Conservation (phyloP, 345 rosid species). For the Citrus unshiu region DNA sequence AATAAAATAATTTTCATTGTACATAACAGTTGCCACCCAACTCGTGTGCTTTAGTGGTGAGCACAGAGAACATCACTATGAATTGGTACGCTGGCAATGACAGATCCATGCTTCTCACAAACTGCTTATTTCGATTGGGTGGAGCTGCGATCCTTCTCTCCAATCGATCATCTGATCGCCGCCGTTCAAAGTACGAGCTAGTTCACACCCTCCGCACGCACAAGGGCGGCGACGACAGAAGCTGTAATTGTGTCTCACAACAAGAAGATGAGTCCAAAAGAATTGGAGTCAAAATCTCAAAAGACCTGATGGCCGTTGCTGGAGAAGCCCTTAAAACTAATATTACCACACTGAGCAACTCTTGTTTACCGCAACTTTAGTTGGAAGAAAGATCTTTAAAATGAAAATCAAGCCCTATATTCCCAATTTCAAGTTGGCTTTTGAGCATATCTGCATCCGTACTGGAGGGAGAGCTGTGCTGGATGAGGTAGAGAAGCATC, state of each 20-base stretch:
- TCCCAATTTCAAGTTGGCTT: slow-evolving; percentile 67
- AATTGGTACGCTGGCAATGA: slow-evolving; percentile 48
- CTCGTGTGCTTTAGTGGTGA: slow-evolving; percentile 58
- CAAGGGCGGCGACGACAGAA: slow-evolving; percentile 46
- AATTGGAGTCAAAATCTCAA: slow-evolving; percentile 50
- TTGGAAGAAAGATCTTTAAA: slow-evolving; percentile 40
- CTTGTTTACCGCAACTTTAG: slow-evolving; percentile 33
- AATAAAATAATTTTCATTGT: neutral
- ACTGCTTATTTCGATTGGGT: slow-evolving; percentile 52
- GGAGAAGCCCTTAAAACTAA: slow-evolving; percentile 61
- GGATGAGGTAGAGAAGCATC: slow-evolving; percentile 62
- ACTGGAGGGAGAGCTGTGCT: slow-evolving; percentile 65
- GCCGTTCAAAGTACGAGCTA: slow-evolving; percentile 47
- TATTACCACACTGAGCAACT: slow-evolving; percentile 64
- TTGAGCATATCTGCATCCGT: slow-evolving; percentile 76
- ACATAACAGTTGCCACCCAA: slow-evolving; percentile 34
- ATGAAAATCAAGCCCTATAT: slow-evolving; percentile 48
- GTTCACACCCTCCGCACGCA: slow-evolving; percentile 56
- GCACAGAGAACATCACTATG: slow-evolving; percentile 50
- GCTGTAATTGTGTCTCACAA: slow-evolving; percentile 48
- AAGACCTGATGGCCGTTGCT: slow-evolving; percentile 55
- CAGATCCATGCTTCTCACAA: slow-evolving; percentile 54
- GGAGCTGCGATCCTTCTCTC: slow-evolving; percentile 57
- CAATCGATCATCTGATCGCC: slow-evolving; percentile 35
- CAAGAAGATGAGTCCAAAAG: slow-evolving; percentile 41